phyloP scores from a whole-genome alignment of 257 asterid species.

The Marsdenia floribunda region DNA sequence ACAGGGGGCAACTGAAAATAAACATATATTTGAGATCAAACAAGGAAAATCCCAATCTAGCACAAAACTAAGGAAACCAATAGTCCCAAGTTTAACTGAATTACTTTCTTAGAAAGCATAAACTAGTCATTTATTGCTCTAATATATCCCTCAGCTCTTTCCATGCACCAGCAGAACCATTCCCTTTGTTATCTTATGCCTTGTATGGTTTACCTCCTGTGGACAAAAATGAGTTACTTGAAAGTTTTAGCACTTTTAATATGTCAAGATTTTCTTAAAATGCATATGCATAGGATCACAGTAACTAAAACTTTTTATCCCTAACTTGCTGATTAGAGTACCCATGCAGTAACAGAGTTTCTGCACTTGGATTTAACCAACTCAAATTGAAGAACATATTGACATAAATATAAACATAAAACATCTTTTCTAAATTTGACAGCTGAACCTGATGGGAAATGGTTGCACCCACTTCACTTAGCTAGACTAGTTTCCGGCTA shows the following conservation, averaged over 20 bases:
- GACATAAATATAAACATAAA: too few species aligned
- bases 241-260: neutral
- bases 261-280: neutral
- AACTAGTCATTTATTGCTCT: neutral
- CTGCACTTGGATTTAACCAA: neutral
- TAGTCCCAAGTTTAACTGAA: neutral
- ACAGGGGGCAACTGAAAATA: too few species aligned
- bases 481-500: neutral
- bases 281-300: neutral
- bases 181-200: neutral
- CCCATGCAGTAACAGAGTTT: neutral
- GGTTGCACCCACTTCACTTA: neutral
- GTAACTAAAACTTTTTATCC: neutral
- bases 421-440: too few species aligned
- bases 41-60: neutral
- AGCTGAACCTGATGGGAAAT: neutral
- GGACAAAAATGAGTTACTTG: neutral
- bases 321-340: neutral
- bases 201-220: neutral
- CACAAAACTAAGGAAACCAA: neutral
- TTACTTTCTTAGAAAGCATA: neutral
- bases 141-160: neutral
- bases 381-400: neutral
- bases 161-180: neutral
- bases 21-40: too few species aligned